A percentile compares a stretch with the other conserved stretches of the same genome.
Conservation (phyloP, 1,284 basidiomycete genomes). For the Lignosus rhinocerotis region DNA sequence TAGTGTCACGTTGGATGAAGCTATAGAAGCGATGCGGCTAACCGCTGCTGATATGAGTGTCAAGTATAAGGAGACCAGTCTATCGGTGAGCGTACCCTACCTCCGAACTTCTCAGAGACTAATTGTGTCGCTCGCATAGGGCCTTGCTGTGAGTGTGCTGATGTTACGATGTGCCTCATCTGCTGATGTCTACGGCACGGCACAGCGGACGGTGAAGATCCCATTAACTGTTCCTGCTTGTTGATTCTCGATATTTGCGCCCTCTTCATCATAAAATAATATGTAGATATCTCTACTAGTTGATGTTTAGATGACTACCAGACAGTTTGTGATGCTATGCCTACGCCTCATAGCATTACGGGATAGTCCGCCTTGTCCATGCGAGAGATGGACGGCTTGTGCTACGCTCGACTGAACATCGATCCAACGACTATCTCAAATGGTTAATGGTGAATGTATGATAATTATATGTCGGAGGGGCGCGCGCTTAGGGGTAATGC, state of each 20-base stretch:
- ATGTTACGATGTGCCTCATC: background rate
- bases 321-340: too few species aligned
- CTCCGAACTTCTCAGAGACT: background rate
- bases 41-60: constrained; percentile 88
- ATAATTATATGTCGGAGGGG: too few species aligned
- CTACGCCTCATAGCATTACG: too few species aligned
- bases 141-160: constrained; percentile 56
- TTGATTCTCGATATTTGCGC: constrained; percentile 12
- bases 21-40: constrained; percentile 93
- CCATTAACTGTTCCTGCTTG: constrained; percentile 44
- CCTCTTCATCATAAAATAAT: too few species aligned
- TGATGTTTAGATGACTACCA: too few species aligned
- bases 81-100: constrained; percentile 58
- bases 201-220: constrained; percentile 43
- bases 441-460: too few species aligned
- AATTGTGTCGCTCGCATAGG: constrained; percentile 37
- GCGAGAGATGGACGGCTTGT: too few species aligned
- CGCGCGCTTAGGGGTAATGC: background rate
- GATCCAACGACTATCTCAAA: too few species aligned
- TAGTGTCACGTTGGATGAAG: constrained; percentile 89
- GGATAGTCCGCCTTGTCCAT: too few species aligned
- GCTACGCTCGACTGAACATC: too few species aligned
- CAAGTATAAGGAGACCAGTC: constrained; percentile 91
- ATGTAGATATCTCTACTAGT: too few species aligned
- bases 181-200: constrained; percentile 2